Conservation (phyloP, 805 yeast genomes). For the Jamesozyma jinghongensis region DNA sequence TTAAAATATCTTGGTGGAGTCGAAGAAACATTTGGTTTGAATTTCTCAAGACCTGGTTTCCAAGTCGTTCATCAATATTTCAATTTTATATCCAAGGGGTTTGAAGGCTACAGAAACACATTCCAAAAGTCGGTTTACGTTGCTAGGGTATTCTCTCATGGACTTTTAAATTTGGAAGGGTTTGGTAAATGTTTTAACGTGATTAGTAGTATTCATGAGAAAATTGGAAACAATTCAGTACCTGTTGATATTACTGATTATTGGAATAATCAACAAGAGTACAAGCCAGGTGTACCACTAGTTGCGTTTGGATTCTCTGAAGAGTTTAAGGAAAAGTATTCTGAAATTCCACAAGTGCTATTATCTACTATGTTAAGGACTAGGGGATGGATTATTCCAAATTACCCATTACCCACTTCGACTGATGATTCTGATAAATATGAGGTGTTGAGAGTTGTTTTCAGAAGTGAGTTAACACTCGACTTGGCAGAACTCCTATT, state of each 20-base stretch:
- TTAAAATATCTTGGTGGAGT: slow-evolving; percentile 79
- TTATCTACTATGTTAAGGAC: slow-evolving; percentile 64
- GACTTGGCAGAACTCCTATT: slow-evolving; percentile 30
- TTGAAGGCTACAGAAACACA: slow-evolving; percentile 55
- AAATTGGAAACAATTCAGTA: slow-evolving; percentile 28
- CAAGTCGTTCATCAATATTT: slow-evolving; percentile 84
- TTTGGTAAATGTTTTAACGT: slow-evolving; percentile 59
- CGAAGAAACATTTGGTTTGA: slow-evolving; percentile 78
- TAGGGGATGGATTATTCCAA: slow-evolving; percentile 82
- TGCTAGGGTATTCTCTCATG: slow-evolving; percentile 48
- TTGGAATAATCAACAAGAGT: slow-evolving; percentile 36
- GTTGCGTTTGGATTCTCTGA: slow-evolving; percentile 74
- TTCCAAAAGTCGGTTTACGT: slow-evolving; percentile 58
- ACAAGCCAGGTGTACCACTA: slow-evolving; percentile 76
- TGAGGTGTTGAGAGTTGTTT: slow-evolving; percentile 80
- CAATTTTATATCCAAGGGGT: slow-evolving; percentile 65
- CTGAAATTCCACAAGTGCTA: slow-evolving; percentile 75
- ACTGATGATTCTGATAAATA: slow-evolving; percentile 37
- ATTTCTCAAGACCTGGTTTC: slow-evolving; percentile 88
- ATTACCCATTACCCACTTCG: slow-evolving; percentile 66
- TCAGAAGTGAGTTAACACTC: slow-evolving; percentile 54
- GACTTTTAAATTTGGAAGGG: slow-evolving; percentile 49
- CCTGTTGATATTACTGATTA: slow-evolving; percentile 21
- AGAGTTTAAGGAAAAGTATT: slow-evolving; percentile 47
- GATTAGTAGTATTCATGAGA: slow-evolving; percentile 69